phyloP scores from a whole-genome alignment of 768 basidiomycete genomes.

The Clitopilus passeckerianus region DNA sequence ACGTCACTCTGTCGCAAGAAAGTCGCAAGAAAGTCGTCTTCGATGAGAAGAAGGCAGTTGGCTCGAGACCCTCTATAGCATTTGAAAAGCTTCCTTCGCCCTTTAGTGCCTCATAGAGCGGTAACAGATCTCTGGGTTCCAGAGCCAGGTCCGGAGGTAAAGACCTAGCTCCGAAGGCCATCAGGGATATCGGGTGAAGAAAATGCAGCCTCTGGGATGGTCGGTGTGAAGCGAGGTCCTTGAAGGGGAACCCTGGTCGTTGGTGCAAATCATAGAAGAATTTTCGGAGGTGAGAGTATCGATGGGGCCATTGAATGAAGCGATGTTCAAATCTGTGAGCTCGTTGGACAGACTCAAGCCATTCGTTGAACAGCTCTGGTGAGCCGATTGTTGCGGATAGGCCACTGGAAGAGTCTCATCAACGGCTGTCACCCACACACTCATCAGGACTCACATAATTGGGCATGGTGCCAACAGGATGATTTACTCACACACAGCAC shows the following conservation, averaged over 20 bases:
- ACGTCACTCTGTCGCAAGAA: conserved; percentile 64
- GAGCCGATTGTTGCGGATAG: conserved; percentile 69
- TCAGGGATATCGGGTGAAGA: conserved; percentile 57
- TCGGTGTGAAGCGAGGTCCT: conserved; percentile 29
- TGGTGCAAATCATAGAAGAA: conserved; percentile 42
- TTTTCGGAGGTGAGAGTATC: conserved; percentile 73
- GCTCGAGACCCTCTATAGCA: background rate
- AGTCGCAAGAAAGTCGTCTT: conserved; percentile 29
- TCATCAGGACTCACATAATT: conserved; percentile 45
- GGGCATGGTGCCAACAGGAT: conserved; percentile 66
- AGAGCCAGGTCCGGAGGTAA: conserved; percentile 62
- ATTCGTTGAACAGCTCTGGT: conserved; percentile 59
- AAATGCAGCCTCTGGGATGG: conserved; percentile 40
- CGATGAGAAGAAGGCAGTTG: too few species aligned
- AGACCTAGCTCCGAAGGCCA: conserved; percentile 44
- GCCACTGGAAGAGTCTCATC: conserved; percentile 34
- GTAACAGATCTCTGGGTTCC: conserved; percentile 53
- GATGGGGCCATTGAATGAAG: conserved; percentile 59
- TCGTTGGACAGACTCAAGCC: conserved; percentile 59
- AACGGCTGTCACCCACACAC: background rate
- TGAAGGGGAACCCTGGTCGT: conserved; percentile 19
- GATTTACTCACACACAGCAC: conserved; percentile 74
- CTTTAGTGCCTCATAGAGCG: conserved; percentile 42
- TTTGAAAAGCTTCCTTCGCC: conserved; percentile 3
- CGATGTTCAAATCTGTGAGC: conserved; percentile 54